Percentiles rank a stretch among this genome's conserved stretches.
phyloP scores from a whole-genome alignment of 345 rosid genomes.

The Salix viminalis region DNA sequence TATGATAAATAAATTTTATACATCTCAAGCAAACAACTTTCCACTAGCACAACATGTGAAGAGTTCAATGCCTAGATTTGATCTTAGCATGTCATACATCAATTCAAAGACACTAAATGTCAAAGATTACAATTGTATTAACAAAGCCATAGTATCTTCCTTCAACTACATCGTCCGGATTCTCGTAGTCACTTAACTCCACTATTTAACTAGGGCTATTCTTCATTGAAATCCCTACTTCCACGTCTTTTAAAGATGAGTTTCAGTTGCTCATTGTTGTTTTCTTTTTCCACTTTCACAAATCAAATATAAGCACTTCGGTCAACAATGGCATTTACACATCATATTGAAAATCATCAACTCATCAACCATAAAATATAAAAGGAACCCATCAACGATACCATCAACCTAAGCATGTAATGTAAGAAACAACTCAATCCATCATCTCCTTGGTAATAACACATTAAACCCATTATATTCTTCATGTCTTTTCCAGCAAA shows the following conservation, averaged over 20 bases:
- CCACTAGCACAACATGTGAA: neutral
- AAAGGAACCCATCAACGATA: neutral
- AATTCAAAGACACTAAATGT: no score
- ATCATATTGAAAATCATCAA: neutral
- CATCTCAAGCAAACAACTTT: neutral
- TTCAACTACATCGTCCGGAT: no score
- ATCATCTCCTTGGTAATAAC: neutral
- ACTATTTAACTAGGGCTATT: no score
- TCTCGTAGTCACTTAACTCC: no score
- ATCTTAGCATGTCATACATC: no score
- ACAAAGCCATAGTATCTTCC: no score
- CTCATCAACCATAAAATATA: neutral
- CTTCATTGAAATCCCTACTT: no score
- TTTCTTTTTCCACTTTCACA: no score
- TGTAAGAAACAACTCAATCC: neutral
- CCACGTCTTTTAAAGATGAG: no score
- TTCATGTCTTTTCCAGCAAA: neutral
- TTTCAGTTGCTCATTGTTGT: no score
- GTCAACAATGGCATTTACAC: neutral
- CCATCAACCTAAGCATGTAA: neutral
- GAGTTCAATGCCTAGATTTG: neutral
- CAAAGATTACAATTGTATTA: no score
- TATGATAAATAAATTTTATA: neutral
- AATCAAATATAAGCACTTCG: no score
- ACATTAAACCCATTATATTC: neutral